phyloP scores from a whole-genome alignment of 371 early-diverging fungal species.

The Nematocida minor region DNA sequence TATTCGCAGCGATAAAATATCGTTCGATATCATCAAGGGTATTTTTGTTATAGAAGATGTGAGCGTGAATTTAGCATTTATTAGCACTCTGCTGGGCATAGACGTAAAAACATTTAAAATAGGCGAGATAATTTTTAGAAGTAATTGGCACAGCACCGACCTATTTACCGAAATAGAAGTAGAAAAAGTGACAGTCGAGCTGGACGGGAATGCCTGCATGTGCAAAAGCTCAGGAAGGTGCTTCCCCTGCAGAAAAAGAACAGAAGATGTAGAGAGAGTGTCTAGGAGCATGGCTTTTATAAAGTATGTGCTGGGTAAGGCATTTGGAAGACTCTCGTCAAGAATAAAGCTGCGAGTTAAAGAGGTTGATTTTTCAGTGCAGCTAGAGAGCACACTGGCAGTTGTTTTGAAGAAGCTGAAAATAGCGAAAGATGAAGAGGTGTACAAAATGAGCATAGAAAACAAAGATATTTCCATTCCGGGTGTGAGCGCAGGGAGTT shows the following conservation, averaged over 20 bases:
- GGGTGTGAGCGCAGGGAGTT: neutral
- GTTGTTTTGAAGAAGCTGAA: neutral
- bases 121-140: neutral
- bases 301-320: neutral
- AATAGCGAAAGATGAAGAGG: neutral
- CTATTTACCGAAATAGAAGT: neutral
- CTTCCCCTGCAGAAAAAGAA: neutral
- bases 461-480: neutral
- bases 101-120: neutral
- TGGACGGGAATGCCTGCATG: neutral
- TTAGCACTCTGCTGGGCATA: neutral
- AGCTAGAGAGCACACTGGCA: neutral
- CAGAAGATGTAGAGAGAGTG: neutral
- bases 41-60: constrained; percentile 13
- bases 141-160: neutral
- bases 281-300: too few species aligned
- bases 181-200: neutral
- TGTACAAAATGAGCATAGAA: neutral
- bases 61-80: neutral
- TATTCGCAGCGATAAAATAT: neutral
- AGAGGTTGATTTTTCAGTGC: neutral
- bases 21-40: constrained; percentile 6
- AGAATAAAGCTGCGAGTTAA: neutral
- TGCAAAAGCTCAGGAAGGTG: neutral
- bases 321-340: neutral